Evolutionary conservation across 73 alveolate genomes (phyloP).

Genomic region (Paramecium octaurelia): DNA sequence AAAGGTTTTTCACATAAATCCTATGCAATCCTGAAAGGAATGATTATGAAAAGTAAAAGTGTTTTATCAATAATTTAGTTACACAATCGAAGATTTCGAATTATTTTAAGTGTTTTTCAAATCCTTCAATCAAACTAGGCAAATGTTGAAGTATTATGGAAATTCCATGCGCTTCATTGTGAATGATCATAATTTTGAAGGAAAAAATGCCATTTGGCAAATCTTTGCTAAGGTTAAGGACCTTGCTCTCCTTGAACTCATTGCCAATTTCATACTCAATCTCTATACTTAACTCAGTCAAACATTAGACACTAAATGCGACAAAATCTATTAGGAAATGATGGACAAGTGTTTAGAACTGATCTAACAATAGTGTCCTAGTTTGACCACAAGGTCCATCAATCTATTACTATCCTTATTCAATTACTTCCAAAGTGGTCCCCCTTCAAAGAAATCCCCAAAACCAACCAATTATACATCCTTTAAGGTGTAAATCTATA

Average conservation of each 20-base stretch:
- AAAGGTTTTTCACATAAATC: not conserved
- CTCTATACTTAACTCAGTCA: not conserved
- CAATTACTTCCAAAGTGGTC: not conserved
- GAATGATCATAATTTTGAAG: not conserved
- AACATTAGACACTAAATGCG: not conserved
- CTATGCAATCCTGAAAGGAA: not conserved
- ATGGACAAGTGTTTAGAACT: constrained; percentile 26
- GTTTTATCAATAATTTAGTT: not conserved
- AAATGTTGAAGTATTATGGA: not conserved
- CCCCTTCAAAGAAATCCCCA: not conserved
- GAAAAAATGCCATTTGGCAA: constrained; percentile 2
- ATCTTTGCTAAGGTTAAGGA: constrained; percentile 16
- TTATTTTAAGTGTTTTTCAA: constrained; percentile 8
- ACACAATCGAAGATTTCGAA: constrained; percentile 12
- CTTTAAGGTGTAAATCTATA: not conserved
- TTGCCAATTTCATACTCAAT: not conserved
- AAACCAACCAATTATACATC: not conserved
- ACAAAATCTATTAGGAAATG: not conserved
- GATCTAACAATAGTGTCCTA: not conserved
- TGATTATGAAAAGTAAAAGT: constrained; percentile 22
- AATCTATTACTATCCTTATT: not conserved
- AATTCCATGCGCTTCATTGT: not conserved
- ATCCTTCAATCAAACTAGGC: not conserved
- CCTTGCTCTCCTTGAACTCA: not conserved
- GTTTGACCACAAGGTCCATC: not conserved